Evolutionary conservation across 768 basidiomycete genomes (phyloP).

Genomic region (Tulasnella sp.): DNA sequence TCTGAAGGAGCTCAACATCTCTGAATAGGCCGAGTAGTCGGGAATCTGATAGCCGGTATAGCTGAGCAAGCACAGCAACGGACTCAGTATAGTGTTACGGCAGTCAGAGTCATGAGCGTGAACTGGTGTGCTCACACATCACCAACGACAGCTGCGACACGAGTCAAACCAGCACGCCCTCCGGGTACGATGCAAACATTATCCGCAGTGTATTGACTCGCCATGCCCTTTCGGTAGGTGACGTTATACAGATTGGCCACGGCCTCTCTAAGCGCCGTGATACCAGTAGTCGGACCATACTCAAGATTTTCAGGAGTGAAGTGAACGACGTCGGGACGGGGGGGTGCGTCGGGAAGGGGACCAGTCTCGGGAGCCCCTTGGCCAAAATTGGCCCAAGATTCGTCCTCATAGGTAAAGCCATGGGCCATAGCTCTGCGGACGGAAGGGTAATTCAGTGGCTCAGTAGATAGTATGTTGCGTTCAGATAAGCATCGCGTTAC

Average conservation of each 20-base stretch:
- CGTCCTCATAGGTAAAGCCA: slow-evolving; percentile 59
- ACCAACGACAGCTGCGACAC: slow-evolving; percentile 83
- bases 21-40: slow-evolving; percentile 52
- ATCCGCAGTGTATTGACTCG: slow-evolving; percentile 78
- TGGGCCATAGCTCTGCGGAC: slow-evolving; percentile 64
- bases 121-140: slow-evolving; percentile 56
- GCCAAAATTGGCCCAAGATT: slow-evolving; percentile 84
- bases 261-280: slow-evolving; percentile 72
- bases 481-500: slow-evolving; percentile 24
- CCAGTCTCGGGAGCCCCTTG: slow-evolving; percentile 71
- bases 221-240: slow-evolving; percentile 71
- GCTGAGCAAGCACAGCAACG: slow-evolving; percentile 8
- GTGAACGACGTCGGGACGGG: slow-evolving; percentile 40
- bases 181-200: slow-evolving; percentile 91
- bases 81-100: not conserved
- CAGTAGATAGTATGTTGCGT: too few relatives aligned
- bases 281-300: slow-evolving; percentile 88
- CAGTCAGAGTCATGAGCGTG: slow-evolving; percentile 18
- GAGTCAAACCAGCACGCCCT: slow-evolving; percentile 78
- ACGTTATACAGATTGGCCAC: slow-evolving; percentile 85
- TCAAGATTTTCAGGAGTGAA: slow-evolving; percentile 62
- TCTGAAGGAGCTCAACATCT: slow-evolving; percentile 49
- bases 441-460: not conserved
- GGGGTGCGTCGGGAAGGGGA: slow-evolving; percentile 60
- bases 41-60: slow-evolving; percentile 76